Conservation (phyloP, 2,329 filamentous ascomycete species). For the Sclerotinia trifoliorum region DNA sequence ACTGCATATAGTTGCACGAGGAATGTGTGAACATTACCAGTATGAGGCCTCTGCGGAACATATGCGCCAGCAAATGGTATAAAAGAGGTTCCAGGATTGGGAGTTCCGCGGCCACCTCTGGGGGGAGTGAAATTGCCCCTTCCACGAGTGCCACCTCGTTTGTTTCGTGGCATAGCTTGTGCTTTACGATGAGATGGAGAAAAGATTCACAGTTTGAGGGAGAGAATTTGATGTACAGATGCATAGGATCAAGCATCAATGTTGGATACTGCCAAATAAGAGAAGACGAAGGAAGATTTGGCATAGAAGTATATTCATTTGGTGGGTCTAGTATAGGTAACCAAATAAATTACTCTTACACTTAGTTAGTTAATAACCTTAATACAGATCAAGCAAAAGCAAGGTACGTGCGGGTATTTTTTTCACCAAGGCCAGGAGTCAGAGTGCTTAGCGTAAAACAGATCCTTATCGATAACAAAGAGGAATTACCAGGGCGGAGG, state of each 20-base stretch:
- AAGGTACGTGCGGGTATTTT: neutral
- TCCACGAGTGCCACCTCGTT: slow-evolving; percentile 23
- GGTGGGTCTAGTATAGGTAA: neutral
- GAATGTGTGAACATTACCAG: slow-evolving; percentile 25
- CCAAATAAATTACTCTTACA: neutral
- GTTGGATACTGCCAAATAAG: neutral
- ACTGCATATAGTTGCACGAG: neutral
- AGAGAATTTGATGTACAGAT: neutral
- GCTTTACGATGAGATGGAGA: neutral
- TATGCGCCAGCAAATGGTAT: slow-evolving; percentile 31
- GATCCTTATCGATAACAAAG: slow-evolving; percentile 9
- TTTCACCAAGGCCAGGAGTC: too few relatives aligned
- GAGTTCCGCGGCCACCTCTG: slow-evolving; percentile 23
- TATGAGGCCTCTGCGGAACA: slow-evolving; percentile 23
- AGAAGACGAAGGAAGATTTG: slow-evolving; percentile 1
- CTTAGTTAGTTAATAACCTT: too few relatives aligned
- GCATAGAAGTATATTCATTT: neutral
- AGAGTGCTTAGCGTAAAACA: too few relatives aligned
- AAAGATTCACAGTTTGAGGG: neutral
- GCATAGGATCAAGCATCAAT: neutral
- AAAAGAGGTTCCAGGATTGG: slow-evolving; percentile 26
- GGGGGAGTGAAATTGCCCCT: slow-evolving; percentile 26
- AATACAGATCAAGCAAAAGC: too few relatives aligned
- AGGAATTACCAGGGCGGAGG: too few relatives aligned
- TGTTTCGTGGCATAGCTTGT: slow-evolving; percentile 30